These are phyloP conservation scores for Recurvomyces mirabilis DNA, from an alignment of 495 filamentous ascomycete species.

Conservation along the genomic window DNA sequence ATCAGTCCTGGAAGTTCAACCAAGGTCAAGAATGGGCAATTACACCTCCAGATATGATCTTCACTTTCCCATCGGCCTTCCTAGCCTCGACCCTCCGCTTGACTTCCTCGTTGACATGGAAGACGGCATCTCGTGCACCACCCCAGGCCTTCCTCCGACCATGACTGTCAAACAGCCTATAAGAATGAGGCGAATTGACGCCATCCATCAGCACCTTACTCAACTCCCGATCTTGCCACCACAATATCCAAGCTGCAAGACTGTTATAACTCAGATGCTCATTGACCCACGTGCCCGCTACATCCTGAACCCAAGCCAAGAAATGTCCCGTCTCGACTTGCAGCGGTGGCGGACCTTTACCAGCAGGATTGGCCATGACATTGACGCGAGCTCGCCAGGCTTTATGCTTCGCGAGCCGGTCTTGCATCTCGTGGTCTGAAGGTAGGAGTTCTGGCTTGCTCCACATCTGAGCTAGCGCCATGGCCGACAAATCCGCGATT, in stretches of 20 bases:
- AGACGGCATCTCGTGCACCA: slow-evolving; percentile 6
- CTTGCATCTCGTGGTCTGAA: slow-evolving; percentile 4
- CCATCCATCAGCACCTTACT: slow-evolving; percentile 9
- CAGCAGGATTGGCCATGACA: neutral
- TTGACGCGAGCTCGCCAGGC: slow-evolving; percentile 1
- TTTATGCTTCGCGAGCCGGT: neutral
- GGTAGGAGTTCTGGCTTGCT: slow-evolving; percentile 6
- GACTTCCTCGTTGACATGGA: slow-evolving; percentile 7
- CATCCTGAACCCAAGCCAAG: slow-evolving; percentile 4
- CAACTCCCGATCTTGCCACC: slow-evolving; percentile 10
- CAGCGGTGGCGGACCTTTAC: slow-evolving; percentile 2
- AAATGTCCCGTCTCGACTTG: slow-evolving; percentile 1
- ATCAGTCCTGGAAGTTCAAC: no score
- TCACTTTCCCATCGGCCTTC: neutral
- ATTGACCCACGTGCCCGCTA: slow-evolving; percentile 5
- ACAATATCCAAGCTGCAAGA: slow-evolving; percentile 8
- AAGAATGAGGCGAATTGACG: slow-evolving; percentile 9
- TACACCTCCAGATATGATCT: neutral
- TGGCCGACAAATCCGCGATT: slow-evolving; percentile 10
- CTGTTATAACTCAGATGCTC: slow-evolving; percentile 9
- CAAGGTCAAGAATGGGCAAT: neutral
- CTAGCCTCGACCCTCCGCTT: neutral
- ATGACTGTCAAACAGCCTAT: slow-evolving; percentile 9
- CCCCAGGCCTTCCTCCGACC: slow-evolving; percentile 12
- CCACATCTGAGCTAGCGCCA: slow-evolving; percentile 18